phyloP scores from a whole-genome alignment of 2,329 filamentous ascomycete species.

The Stagonosporopsis rhizophila region DNA sequence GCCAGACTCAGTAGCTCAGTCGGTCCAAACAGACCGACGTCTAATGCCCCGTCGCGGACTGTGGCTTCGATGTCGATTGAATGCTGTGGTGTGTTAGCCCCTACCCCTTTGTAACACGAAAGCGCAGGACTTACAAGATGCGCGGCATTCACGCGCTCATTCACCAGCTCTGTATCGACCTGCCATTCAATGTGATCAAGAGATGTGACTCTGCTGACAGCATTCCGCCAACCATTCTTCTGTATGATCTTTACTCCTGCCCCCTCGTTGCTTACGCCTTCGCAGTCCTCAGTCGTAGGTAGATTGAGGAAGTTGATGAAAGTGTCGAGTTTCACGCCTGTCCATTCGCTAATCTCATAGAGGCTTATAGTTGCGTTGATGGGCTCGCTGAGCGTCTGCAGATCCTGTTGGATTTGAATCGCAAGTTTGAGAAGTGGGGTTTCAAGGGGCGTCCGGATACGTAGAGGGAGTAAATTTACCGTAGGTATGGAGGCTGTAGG shows the following conservation, averaged over 20 bases:
- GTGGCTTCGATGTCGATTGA: slow-evolving; percentile 64
- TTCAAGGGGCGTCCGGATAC: slow-evolving; percentile 53
- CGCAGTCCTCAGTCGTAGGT: slow-evolving; percentile 46
- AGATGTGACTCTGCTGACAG: slow-evolving; percentile 28
- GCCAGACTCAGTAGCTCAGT: slow-evolving; percentile 52
- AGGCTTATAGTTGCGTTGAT: slow-evolving; percentile 68
- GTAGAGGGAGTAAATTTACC: slow-evolving; percentile 78
- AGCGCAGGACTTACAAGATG: slow-evolving; percentile 50
- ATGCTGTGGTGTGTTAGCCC: slow-evolving; percentile 49
- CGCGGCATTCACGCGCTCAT: slow-evolving; percentile 32
- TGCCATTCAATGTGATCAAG: slow-evolving; percentile 16
- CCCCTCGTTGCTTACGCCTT: not conserved
- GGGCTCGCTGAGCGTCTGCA: slow-evolving; percentile 65
- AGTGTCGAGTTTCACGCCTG: slow-evolving; percentile 70
- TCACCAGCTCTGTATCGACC: slow-evolving; percentile 28
- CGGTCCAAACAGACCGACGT: slow-evolving; percentile 62
- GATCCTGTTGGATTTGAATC: slow-evolving; percentile 68
- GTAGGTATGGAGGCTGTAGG: slow-evolving; percentile 69
- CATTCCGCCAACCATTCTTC: slow-evolving; percentile 24
- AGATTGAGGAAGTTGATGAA: slow-evolving; percentile 83
- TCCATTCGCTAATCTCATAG: slow-evolving; percentile 77
- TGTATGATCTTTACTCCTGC: slow-evolving; percentile 29
- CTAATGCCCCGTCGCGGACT: slow-evolving; percentile 56
- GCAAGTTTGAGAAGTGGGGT: slow-evolving; percentile 61
- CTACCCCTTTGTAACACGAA: too few relatives aligned